phyloP scores from a whole-genome alignment of 768 basidiomycete species.

The Leccinum incarnatum region DNA sequence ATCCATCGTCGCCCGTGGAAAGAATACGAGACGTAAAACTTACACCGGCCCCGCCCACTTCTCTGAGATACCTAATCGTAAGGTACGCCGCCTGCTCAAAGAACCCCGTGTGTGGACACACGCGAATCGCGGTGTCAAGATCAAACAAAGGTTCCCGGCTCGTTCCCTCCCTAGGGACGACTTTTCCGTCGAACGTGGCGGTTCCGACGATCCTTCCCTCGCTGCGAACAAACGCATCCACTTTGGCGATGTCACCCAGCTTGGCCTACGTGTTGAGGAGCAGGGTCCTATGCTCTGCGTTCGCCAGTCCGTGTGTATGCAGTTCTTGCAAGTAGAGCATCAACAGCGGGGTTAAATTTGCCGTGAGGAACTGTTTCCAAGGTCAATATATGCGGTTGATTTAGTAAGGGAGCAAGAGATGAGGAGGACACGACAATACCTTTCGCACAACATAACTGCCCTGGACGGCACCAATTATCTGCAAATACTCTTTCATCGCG shows the following conservation, averaged over 20 bases:
- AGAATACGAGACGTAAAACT: slow-evolving; percentile 29
- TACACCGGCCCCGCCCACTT: slow-evolving; percentile 74
- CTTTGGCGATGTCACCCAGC: slow-evolving; percentile 82
- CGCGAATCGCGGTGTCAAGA: slow-evolving; percentile 93
- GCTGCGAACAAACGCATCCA: slow-evolving; percentile 90
- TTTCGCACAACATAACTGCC: slow-evolving; percentile 55
- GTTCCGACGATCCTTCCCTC: slow-evolving; percentile 53
- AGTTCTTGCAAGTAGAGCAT: slow-evolving; percentile 95
- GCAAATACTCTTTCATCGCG: slow-evolving; percentile 88
- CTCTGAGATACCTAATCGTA: slow-evolving; percentile 79
- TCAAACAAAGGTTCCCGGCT: slow-evolving; percentile 86
- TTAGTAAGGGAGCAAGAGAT: background rate
- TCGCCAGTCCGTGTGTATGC: slow-evolving; percentile 78
- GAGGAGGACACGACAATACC: slow-evolving; percentile 39
- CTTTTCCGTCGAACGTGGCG: slow-evolving; percentile 16
- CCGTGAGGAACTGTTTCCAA: slow-evolving; percentile 78
- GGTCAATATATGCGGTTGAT: slow-evolving; percentile 6
- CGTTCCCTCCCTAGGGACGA: slow-evolving; percentile 37
- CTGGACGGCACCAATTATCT: slow-evolving; percentile 70
- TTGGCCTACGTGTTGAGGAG: slow-evolving; percentile 98
- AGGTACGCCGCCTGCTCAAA: slow-evolving; percentile 94
- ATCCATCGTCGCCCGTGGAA: background rate
- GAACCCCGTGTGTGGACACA: slow-evolving; percentile 94
- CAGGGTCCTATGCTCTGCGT: slow-evolving; percentile 94
- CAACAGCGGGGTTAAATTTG: slow-evolving; percentile 92